Base-by-base conservation (phyloP, 306 rosid genomes). In the Glycine tomentella region DNA sequence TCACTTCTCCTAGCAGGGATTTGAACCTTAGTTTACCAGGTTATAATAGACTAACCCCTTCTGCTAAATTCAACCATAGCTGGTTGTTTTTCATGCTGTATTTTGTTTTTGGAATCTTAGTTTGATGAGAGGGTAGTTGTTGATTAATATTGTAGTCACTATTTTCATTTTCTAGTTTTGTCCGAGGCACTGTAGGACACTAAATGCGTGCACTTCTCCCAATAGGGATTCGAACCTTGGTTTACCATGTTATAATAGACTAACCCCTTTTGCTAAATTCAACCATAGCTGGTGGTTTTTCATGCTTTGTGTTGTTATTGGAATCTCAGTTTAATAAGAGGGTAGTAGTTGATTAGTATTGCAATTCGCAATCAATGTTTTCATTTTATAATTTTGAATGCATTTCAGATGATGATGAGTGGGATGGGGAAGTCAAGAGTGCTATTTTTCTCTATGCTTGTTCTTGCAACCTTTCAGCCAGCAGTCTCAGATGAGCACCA, bases 401-500 rank as follows among this genome's bases (percentile, higher is more conserved):
- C 52, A 50, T 80, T 77, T 82, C 79, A 76, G 86, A 69, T 77
- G 83, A 59, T 80, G 42, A 71, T 78, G 85, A 77, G 74, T 64
- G 73, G 72, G 83, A 83, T 64, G 83, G 62, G 70, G 34, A 66
- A 31, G 77, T 55, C 80, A 68, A 74, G 42, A 69, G 46, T 81
- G 72, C 4, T 87, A 63, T 77, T 67, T 56, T 76, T 87, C 50
- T 80, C 79, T 70, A 78, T 77, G 76, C 40, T 89, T 50, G 11
- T 81, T 53, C 51, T 92, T 49, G 71, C 87, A 59, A 80, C 77
- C 17, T 74, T 92, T 82, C 82, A 82, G 14, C 69, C 40, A 69
- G 95, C 74, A 57, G 70, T 78, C 61, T 86, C 93, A 16, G 86
- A 92, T 85, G 89, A 85, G 17, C 91, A 87, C 61, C 97, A 94